Percentiles rank a stretch among this genome's conserved stretches.
phyloP scores from a whole-genome alignment of 2,329 filamentous ascomycete genomes.

The Pseudogymnoascus sp. region DNA sequence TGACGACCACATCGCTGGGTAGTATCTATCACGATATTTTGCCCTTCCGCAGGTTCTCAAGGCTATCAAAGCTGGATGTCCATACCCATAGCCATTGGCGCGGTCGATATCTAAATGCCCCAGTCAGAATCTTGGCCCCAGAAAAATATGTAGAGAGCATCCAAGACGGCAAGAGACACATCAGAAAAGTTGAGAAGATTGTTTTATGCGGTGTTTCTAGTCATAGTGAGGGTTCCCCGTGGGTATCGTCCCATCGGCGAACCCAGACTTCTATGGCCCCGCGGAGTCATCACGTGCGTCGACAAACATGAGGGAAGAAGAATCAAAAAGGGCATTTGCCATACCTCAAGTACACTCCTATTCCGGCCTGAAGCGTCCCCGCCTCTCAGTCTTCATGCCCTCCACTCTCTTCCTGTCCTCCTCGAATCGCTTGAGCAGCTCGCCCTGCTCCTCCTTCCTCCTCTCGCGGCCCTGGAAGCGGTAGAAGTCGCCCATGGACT shows the following conservation, averaged over 20 bases:
- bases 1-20: background rate
- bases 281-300: slow-evolving; percentile 39
- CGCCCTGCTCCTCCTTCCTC: slow-evolving; percentile 64
- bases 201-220: slow-evolving; percentile 54
- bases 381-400: slow-evolving; percentile 60
- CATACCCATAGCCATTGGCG: background rate
- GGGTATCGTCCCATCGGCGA: slow-evolving; percentile 26
- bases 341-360: slow-evolving; percentile 27
- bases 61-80: background rate
- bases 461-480: slow-evolving; percentile 74
- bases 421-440: slow-evolving; percentile 63
- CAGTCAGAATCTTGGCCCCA: background rate
- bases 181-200: slow-evolving; percentile 62
- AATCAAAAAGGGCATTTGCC: slow-evolving; percentile 13
- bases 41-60: background rate
- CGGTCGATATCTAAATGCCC: background rate
- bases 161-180: slow-evolving; percentile 14
- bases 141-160: background rate
- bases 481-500: slow-evolving; percentile 66
- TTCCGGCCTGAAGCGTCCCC: slow-evolving; percentile 51
- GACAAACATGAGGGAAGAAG: background rate
- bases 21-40: background rate
- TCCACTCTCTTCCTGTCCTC: slow-evolving; percentile 64
- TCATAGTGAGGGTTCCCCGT: slow-evolving; percentile 34
- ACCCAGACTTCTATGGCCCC: slow-evolving; percentile 44